Conservation (phyloP, 2,329 filamentous ascomycete genomes). For the Pestalotiopsis sp. region DNA sequence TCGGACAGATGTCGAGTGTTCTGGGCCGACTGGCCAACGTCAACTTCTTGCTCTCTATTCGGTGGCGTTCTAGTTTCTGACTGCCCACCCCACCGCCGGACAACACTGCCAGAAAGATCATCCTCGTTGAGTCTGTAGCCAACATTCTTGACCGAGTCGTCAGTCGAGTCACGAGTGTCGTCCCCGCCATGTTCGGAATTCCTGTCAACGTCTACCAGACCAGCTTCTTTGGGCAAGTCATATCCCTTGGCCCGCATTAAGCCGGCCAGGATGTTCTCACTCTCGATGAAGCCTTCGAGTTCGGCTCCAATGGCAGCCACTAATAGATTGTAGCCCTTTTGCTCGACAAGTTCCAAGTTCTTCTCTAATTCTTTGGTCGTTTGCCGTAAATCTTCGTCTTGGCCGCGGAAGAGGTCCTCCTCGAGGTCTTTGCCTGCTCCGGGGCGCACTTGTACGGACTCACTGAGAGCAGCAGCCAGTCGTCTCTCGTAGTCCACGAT, state of each 20-base stretch:
- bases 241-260: slow-evolving; percentile 19
- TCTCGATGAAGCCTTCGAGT: slow-evolving; percentile 64
- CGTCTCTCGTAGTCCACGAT: slow-evolving; percentile 64
- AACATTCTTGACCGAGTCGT: neutral
- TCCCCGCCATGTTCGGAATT: slow-evolving; percentile 19
- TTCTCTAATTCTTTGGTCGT: slow-evolving; percentile 57
- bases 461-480: slow-evolving; percentile 19
- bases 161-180: neutral
- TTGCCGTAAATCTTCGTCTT: slow-evolving; percentile 56
- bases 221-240: slow-evolving; percentile 11
- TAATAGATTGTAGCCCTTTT: slow-evolving; percentile 70
- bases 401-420: slow-evolving; percentile 41
- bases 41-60: slow-evolving; percentile 8
- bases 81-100: slow-evolving; percentile 30
- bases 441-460: slow-evolving; percentile 4
- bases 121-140: slow-evolving; percentile 15
- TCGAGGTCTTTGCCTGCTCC: slow-evolving; percentile 25
- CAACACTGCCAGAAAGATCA: slow-evolving; percentile 32
- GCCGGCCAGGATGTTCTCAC: slow-evolving; percentile 53
- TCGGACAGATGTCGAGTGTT: slow-evolving; percentile 34
- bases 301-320: slow-evolving; percentile 77
- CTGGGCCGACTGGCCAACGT: slow-evolving; percentile 15
- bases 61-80: slow-evolving; percentile 7
- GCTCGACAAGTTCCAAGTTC: slow-evolving; percentile 55
- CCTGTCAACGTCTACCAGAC: slow-evolving; percentile 16